Conservation (phyloP, 169 alveolate species). For the Plasmodium knowlesi region DNA sequence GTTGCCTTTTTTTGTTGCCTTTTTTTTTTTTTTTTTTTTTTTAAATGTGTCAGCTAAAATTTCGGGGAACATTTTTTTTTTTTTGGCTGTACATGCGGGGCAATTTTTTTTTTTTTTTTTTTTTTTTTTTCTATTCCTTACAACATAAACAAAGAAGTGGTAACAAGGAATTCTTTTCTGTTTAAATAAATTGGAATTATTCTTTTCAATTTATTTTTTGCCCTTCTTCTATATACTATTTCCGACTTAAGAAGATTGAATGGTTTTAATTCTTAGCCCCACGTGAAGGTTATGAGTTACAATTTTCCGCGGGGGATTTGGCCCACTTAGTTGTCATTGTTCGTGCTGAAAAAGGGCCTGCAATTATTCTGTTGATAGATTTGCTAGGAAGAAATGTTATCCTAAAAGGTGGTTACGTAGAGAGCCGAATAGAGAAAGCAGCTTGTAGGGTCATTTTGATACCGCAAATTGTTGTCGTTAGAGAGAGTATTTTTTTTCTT, state of each 20-base stretch:
- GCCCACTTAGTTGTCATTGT: background rate
- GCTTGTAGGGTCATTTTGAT: background rate
- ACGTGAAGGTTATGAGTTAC: background rate
- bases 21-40: conserved; percentile 17
- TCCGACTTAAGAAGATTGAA: background rate
- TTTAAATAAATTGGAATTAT: background rate
- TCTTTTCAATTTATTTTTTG: background rate
- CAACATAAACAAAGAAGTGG: conserved; percentile 7
- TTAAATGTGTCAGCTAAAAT: background rate
- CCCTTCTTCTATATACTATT: conserved; percentile 6
- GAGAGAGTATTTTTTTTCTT: background rate
- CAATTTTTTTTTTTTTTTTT: background rate
- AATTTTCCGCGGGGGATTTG: background rate
- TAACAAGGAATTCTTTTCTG: background rate
- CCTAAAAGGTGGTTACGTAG: background rate
- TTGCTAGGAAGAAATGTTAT: too few relatives aligned
- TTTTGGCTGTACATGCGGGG: background rate
- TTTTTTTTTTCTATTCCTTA: background rate
- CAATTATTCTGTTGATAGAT: background rate
- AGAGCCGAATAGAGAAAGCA: background rate
- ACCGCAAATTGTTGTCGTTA: background rate
- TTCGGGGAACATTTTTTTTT: background rate
- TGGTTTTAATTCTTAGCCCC: background rate
- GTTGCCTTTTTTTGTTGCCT: background rate
- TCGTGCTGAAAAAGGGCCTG: background rate